These are phyloP conservation scores for Aspergillus hancockii DNA, from an alignment of 495 filamentous ascomycete species.

Conservation along the genomic window DNA sequence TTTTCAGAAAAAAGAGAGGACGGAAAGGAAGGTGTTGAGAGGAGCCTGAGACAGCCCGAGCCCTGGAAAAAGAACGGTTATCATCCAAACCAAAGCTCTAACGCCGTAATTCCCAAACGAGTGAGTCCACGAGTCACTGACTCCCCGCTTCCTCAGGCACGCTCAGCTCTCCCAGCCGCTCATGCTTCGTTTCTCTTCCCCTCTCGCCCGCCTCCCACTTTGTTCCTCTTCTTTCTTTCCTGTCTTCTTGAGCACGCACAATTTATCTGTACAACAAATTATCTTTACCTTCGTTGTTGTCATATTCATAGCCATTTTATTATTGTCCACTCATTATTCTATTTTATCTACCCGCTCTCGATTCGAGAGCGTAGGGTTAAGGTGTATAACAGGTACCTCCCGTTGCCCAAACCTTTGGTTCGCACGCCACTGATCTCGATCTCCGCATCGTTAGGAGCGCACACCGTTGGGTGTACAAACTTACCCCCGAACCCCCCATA, in stretches of 20 bases:
- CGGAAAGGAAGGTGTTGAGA: too few relatives aligned
- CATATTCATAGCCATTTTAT: slow-evolving; percentile 18
- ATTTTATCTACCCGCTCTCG: slow-evolving; percentile 17
- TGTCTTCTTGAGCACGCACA: slow-evolving; percentile 37
- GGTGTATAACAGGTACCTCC: slow-evolving; percentile 10
- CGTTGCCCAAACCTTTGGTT: slow-evolving; percentile 20
- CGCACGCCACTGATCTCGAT: slow-evolving; percentile 23
- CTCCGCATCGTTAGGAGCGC: slow-evolving; percentile 29
- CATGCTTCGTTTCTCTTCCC: slow-evolving; percentile 21
- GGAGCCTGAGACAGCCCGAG: slow-evolving; percentile 2
- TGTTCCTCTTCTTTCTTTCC: slow-evolving; percentile 31
- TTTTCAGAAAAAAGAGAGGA: too few relatives aligned
- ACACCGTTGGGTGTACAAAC: slow-evolving; percentile 14
- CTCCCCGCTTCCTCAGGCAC: slow-evolving; percentile 23
- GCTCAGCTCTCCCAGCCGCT: slow-evolving; percentile 22
- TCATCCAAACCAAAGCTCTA: slow-evolving; percentile 9
- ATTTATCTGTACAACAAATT: slow-evolving; percentile 43
- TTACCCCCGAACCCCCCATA: slow-evolving; percentile 26
- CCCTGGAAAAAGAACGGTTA: slow-evolving; percentile 2
- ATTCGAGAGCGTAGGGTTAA: slow-evolving; percentile 18
- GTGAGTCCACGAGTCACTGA: background rate
- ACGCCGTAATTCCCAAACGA: slow-evolving; percentile 4
- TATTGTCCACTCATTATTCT: slow-evolving; percentile 24
- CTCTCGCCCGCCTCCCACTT: slow-evolving; percentile 31
- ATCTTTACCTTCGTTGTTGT: slow-evolving; percentile 23